phyloP scores from a whole-genome alignment of 164 flowering plant species.

The Aristolochia fimbriata region DNA sequence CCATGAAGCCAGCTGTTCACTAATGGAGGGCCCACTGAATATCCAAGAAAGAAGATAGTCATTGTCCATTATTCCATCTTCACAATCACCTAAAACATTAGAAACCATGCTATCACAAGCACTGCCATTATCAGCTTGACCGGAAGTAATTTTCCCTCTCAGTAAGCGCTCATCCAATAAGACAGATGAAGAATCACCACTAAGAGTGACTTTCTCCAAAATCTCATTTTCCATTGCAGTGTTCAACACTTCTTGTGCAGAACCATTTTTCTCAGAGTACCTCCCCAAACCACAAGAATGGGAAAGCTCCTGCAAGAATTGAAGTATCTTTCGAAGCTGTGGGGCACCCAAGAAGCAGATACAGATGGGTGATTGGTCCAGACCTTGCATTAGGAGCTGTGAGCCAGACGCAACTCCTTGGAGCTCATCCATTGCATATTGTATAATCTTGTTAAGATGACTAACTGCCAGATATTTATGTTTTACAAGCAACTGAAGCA shows the following conservation, averaged over 20 bases:
- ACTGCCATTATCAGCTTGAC: slow-evolving; percentile 15
- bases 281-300: slow-evolving; percentile 62
- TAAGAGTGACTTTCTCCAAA: slow-evolving; percentile 49
- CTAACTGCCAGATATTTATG: slow-evolving; percentile 67
- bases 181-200: slow-evolving; percentile 47
- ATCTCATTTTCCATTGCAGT: slow-evolving; percentile 23
- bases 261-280: slow-evolving; percentile 47
- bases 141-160: slow-evolving; percentile 16
- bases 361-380: slow-evolving; percentile 71
- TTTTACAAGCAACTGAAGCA: slow-evolving; percentile 58
- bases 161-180: slow-evolving; percentile 49
- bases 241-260: slow-evolving; percentile 32
- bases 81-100: slow-evolving; percentile 13
- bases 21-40: slow-evolving; percentile 49
- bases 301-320: slow-evolving; percentile 78
- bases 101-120: slow-evolving; percentile 8
- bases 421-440: slow-evolving; percentile 71
- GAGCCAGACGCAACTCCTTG: slow-evolving; percentile 50
- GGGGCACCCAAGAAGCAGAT: slow-evolving; percentile 77
- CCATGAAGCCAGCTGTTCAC: slow-evolving; percentile 64
- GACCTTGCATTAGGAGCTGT: slow-evolving; percentile 44
- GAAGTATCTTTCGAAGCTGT: slow-evolving; percentile 65
- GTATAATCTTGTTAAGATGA: slow-evolving; percentile 73
- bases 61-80: slow-evolving; percentile 26
- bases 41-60: slow-evolving; percentile 77